Base-by-base conservation (phyloP, 2,329 filamentous ascomycete species). In the Hypoxylon sp. region DNA sequence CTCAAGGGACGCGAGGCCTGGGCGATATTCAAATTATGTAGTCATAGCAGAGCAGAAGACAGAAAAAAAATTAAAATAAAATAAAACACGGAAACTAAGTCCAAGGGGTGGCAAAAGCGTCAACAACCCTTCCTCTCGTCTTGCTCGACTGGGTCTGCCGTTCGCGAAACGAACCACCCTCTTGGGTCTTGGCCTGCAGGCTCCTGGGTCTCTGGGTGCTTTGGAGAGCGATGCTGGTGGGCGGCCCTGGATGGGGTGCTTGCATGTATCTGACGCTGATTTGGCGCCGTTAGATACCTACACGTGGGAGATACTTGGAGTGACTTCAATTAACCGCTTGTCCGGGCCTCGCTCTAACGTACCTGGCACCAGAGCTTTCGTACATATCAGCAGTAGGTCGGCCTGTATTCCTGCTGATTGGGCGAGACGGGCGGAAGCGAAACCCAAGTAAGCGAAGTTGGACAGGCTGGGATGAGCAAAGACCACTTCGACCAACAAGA, bases 111-210 rank as follows among this genome's bases (percentile, higher is more conserved):
- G 56, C 60, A 46, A 57, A 60, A 48, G 56, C 55, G 43, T 49
- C 46, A 27, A 48, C 46, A 48, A 35, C 31, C 40, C 13, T 17
- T 21, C 26, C 42, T 24, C 47, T 56, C 40, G 43, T 29, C 31
- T 17, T 15, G 9, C 29, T n/a, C 29, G 3, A 7, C n/a, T 35
- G 31, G 31, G n/a, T 35, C 42, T 55, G 26, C 60, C 42, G 53
- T 57, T 57, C 60, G 43, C 45, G 47, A 55, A 59, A 49, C 49
- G 60, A 60, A 63, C 60, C 57, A 63, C 57, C 48, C 50, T 57
- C 60, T 55, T 63, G 57, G 52, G 55, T 18, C 31, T 40, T 48
- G 35, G 6, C 29, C n/a, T 31, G 42, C 20, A 35, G 27, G 47
- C 33, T 27, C 23, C 20, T 42, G 27, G 47, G 40, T 27, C 23